Conservation (phyloP, 2,329 filamentous ascomycete genomes). For the Didymella arachidicola region DNA sequence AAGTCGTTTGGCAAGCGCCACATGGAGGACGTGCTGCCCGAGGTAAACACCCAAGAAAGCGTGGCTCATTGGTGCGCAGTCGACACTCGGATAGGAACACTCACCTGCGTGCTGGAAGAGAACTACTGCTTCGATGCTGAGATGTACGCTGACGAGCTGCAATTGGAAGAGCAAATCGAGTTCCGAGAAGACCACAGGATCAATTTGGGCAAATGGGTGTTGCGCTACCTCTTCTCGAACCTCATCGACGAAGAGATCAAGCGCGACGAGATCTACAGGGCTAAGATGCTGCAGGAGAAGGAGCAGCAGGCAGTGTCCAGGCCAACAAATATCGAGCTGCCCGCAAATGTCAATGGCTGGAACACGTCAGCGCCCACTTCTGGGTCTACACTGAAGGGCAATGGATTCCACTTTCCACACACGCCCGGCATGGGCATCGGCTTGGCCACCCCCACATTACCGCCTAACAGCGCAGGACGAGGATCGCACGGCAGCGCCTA, state of each 20-base stretch:
- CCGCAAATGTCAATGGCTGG: constrained; percentile 58
- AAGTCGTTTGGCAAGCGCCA: constrained; percentile 94
- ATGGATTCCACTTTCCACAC: constrained; percentile 67
- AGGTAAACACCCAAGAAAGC: constrained; percentile 86
- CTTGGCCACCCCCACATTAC: constrained; percentile 69
- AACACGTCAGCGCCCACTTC: constrained; percentile 55
- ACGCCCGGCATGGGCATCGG: constrained; percentile 81
- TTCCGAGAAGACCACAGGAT: constrained; percentile 96
- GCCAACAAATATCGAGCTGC: constrained; percentile 68
- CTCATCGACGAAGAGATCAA: constrained; percentile 90
- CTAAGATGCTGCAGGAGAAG: constrained; percentile 71
- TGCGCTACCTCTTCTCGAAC: constrained; percentile 88
- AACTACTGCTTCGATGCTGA: constrained; percentile 98
- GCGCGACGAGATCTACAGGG: constrained; percentile 77
- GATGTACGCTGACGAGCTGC: constrained; percentile 91
- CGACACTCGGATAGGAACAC: constrained; percentile 87
- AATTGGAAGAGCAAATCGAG: constrained; percentile 74
- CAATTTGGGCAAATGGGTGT: constrained; percentile 95
- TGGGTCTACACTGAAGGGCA: constrained; percentile 63
- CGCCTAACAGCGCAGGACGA: constrained; percentile 48
- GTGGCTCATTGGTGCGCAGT: constrained; percentile 97
- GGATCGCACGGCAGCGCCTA: constrained; percentile 48
- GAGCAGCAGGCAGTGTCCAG: constrained; percentile 58
- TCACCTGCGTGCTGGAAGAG: constrained; percentile 90
- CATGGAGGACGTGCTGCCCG: constrained; percentile 86